Base-by-base conservation (phyloP, 2,329 filamentous ascomycete genomes). In the Aspergillus latus region DNA sequence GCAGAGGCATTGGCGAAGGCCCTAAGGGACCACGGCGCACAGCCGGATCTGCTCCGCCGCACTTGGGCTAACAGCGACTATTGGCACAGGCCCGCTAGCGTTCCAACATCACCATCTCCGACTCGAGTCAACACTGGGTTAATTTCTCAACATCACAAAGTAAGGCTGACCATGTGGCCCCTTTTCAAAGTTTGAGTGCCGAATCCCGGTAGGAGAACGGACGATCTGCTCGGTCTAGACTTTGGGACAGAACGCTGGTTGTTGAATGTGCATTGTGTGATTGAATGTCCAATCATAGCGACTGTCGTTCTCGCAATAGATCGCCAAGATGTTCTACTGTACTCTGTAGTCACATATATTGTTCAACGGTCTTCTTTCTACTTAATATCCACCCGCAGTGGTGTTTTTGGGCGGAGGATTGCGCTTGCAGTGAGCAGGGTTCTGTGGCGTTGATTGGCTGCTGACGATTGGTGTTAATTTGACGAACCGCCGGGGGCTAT, bases 401-500 rank as follows among this genome's bases (percentile, higher is more conserved):
- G 11, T 37, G 16, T 42, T 42, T n/a, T 42, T 21, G 2, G n/a
- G 13, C 7, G 10, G 39, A 42, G n/a, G 37, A 16, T 9, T 13
- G 39, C 39, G n/a, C 16, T 42, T 42, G 39, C 15, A 42, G 39
- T 13, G n/a, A n/a, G n/a, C n/a, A n/a, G n/a, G 5, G 15, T 9
- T 15, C 13, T 9, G n/a, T 40, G 16, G 10, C 13, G 30, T 8
- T 59, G 49, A 59, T 59, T 59, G 57, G 57, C 32, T 21, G 13
- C 26, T 34, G 26, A 49, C 42, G 42, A 15, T 39, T 36, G 43
- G 39, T 32, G 46, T 11, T 43, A 50, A 52, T 56, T 48, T 50
- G 40, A 5, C 40, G 62, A 64, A 64, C 61, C 42, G 48, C 43
- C 54, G 58, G 59, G 56, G 56, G 44, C 40, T 21, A 26, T 15